Percentiles rank a stretch among this genome's conserved stretches.
Evolutionary conservation across 257 asterid genomes (phyloP).

Genomic region (Gardenia jasminoides): DNA sequence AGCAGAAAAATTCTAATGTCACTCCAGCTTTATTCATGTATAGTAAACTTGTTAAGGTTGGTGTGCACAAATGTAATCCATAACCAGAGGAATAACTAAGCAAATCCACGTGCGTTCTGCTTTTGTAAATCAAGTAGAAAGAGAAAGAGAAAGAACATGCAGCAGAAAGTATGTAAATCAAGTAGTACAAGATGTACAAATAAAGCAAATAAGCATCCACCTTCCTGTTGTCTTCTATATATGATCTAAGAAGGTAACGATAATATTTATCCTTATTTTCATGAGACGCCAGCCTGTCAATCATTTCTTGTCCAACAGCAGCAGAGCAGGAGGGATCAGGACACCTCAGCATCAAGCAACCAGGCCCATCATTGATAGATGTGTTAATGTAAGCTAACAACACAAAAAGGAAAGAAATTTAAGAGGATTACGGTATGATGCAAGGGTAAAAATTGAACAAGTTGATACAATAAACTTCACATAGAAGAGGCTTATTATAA

Average conservation of each 20-base stretch:
- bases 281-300: constrained; percentile 45
- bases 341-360: constrained; percentile 86
- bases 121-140: neutral
- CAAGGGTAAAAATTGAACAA: neutral
- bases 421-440: neutral
- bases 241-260: constrained; percentile 88
- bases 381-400: constrained; percentile 77
- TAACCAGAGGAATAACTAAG: neutral
- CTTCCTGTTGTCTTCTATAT: constrained; percentile 91
- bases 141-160: neutral
- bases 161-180: neutral
- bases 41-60: neutral
- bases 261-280: constrained; percentile 73
- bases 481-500: neutral
- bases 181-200: constrained; percentile 6
- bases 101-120: neutral
- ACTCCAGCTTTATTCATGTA: neutral
- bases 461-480: neutral
- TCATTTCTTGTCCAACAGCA: constrained; percentile 87
- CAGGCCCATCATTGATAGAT: constrained; percentile 90
- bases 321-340: constrained; percentile 83
- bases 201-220: constrained; percentile 11
- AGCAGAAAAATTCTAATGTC: too few relatives aligned
- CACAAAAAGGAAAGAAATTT: constrained; percentile 15
- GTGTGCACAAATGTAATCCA: neutral